A percentile compares a stretch with the other conserved stretches of the same genome.
These are phyloP conservation scores for Mucor plumbeus DNA, from an alignment of 371 early-diverging fungal genomes.

Conservation along the genomic window DNA sequence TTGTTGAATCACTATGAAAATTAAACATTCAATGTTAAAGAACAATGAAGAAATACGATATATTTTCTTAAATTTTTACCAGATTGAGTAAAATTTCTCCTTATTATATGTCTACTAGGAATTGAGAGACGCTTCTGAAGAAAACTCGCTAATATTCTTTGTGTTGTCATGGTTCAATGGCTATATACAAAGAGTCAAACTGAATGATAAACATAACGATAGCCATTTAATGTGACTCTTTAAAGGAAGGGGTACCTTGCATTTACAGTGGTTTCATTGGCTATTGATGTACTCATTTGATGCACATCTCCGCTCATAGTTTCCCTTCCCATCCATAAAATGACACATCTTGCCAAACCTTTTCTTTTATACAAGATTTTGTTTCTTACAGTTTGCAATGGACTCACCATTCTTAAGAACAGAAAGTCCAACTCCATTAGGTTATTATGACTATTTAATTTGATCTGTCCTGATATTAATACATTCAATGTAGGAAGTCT, in stretches of 20 bases:
- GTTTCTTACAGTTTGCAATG: conserved; percentile 9
- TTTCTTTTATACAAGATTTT: background rate
- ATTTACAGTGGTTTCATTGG: conserved; percentile 2
- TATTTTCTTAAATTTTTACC: background rate
- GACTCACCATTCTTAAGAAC: conserved; percentile 28
- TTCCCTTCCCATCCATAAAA: no score
- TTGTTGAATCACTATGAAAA: background rate
- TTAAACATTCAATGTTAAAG: background rate
- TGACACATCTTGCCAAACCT: background rate
- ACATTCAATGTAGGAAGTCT: conserved; percentile 20
- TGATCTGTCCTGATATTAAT: background rate
- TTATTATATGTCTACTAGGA: background rate
- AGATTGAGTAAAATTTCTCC: conserved; percentile 10
- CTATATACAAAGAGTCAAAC: background rate
- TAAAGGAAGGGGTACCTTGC: background rate
- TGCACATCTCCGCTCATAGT: conserved; percentile 16
- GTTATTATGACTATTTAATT: background rate
- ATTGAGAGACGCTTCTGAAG: no score
- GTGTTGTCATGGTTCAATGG: background rate
- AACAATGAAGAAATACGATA: background rate
- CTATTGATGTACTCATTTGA: conserved; percentile 11
- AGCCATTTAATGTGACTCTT: background rate
- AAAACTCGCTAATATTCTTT: background rate
- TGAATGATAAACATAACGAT: background rate
- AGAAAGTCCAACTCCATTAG: conserved; percentile 28